Evolutionary conservation across 1,284 basidiomycete species (phyloP).

Genomic region (Heterobasidion parviporum): DNA sequence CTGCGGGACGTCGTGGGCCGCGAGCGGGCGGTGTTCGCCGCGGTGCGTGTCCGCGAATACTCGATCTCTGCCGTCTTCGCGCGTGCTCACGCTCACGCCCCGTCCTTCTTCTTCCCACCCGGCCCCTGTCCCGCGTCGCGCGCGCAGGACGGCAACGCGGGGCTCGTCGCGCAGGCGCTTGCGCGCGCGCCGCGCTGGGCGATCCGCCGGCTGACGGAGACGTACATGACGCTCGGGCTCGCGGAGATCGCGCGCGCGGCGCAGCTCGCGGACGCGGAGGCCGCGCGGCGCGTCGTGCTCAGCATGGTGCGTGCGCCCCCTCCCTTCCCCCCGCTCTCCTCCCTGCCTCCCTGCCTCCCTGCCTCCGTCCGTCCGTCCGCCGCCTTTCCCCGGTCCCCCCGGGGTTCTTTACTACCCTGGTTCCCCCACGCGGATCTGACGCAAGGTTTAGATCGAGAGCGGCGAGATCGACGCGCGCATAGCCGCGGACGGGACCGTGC

Average conservation of each 20-base stretch:
- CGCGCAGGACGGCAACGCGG: constrained; percentile 60
- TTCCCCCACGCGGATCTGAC: too few species aligned
- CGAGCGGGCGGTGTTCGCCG: constrained; percentile 41
- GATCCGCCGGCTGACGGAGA: constrained; percentile 68
- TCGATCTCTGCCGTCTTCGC: background rate
- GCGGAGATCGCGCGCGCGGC: constrained; percentile 54
- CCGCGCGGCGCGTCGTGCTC: constrained; percentile 50
- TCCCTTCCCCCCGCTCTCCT: constrained; percentile 1
- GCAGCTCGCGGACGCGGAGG: constrained; percentile 28
- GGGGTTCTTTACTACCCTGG: too few species aligned
- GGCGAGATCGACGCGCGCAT: constrained; percentile 61
- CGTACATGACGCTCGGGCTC: constrained; percentile 69
- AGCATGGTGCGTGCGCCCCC: constrained; percentile 53
- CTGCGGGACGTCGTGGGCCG: constrained; percentile 41
- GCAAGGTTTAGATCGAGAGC: too few species aligned
- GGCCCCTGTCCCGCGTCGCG: too few species aligned
- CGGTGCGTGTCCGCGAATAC: constrained; percentile 33
- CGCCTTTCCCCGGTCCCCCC: too few species aligned
- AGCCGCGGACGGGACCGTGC: constrained; percentile 57
- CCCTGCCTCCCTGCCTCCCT: too few species aligned
- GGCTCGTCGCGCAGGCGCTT: constrained; percentile 58
- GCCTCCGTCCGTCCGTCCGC: too few species aligned
- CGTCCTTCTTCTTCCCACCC: too few species aligned
- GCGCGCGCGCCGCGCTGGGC: constrained; percentile 64
- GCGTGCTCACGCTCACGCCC: too few species aligned